A percentile compares a stretch with the other conserved stretches of the same genome.
Evolutionary conservation across 345 rosid species (phyloP).

Genomic region (Geranium brycei): DNA sequence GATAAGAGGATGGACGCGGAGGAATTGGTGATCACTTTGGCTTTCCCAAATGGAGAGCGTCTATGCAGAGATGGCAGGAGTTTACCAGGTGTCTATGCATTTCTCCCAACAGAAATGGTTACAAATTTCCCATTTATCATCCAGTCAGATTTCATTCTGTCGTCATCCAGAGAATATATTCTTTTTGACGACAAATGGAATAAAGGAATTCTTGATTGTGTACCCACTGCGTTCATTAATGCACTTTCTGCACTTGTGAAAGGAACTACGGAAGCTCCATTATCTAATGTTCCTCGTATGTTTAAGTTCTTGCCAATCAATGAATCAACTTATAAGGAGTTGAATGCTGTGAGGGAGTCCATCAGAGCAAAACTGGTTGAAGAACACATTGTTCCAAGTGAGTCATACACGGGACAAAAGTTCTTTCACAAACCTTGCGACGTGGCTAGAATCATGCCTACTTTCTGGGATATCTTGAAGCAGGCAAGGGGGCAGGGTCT

Average conservation of each 20-base stretch:
- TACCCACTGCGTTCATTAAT: constrained; percentile 43
- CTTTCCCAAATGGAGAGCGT: constrained; percentile 54
- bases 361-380: constrained; percentile 23
- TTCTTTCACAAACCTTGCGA: constrained; percentile 46
- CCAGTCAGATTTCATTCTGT: constrained; percentile 56
- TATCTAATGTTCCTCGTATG: constrained; percentile 31
- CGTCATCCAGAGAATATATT: constrained; percentile 63
- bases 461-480: constrained; percentile 43
- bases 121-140: constrained; percentile 55
- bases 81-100: constrained; percentile 59
- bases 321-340: constrained; percentile 16
- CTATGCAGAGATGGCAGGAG: constrained; percentile 25
- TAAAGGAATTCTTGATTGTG: constrained; percentile 60
- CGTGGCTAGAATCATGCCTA: constrained; percentile 45
- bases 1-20: constrained; percentile 59
- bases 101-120: constrained; percentile 71
- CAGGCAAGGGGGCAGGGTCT: constrained; percentile 37
- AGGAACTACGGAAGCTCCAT: constrained; percentile 32
- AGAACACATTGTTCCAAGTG: constrained; percentile 45
- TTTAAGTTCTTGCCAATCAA: constrained; percentile 52
- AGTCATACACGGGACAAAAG: constrained; percentile 36
- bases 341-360: constrained; percentile 34
- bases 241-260: constrained; percentile 50
- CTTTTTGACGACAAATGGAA: constrained; percentile 55
- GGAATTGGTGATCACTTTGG: constrained; percentile 60